Conservation (phyloP, 2,329 filamentous ascomycete genomes). For the Teratosphaeria gauchensis region DNA sequence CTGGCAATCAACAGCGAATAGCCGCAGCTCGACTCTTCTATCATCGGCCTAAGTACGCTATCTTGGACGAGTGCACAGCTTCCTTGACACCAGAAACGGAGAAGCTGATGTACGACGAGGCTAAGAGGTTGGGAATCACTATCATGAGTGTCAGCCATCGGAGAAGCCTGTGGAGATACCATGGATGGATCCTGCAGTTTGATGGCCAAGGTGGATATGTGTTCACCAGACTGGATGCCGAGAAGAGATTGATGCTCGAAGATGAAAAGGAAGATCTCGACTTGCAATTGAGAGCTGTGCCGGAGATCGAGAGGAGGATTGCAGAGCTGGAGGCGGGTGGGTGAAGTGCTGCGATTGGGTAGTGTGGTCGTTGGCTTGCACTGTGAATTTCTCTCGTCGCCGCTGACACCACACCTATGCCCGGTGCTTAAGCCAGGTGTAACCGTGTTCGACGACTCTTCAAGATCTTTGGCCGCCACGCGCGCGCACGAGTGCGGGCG, state of each 20-base stretch:
- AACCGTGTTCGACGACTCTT: not conserved
- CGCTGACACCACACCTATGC: not conserved
- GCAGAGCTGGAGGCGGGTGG: conserved; percentile 51
- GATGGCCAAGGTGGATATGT: conserved; percentile 88
- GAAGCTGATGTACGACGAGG: conserved; percentile 92
- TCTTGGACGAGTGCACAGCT: conserved; percentile 92
- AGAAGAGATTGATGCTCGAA: conserved; percentile 73
- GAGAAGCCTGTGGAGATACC: conserved; percentile 91
- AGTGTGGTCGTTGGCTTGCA: not conserved
- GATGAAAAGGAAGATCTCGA: conserved; percentile 96
- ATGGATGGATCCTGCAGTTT: conserved; percentile 89
- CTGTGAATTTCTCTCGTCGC: not conserved
- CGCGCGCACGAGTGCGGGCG: too few species aligned
- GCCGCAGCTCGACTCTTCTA: conserved; percentile 96
- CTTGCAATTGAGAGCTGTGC: conserved; percentile 70
- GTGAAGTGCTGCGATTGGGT: not conserved
- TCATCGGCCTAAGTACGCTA: conserved; percentile 84
- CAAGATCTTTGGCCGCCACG: not conserved
- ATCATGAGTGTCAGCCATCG: conserved; percentile 95
- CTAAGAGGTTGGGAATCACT: conserved; percentile 82
- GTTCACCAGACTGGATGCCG: conserved; percentile 83
- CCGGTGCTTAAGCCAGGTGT: too few species aligned
- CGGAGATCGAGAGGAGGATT: conserved; percentile 78
- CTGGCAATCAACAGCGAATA: conserved; percentile 87
- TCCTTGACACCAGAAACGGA: conserved; percentile 93